A percentile compares a stretch with the other conserved stretches of the same genome.
Conservation (phyloP, 306 rosid genomes). For the Boehmeria nivea region DNA sequence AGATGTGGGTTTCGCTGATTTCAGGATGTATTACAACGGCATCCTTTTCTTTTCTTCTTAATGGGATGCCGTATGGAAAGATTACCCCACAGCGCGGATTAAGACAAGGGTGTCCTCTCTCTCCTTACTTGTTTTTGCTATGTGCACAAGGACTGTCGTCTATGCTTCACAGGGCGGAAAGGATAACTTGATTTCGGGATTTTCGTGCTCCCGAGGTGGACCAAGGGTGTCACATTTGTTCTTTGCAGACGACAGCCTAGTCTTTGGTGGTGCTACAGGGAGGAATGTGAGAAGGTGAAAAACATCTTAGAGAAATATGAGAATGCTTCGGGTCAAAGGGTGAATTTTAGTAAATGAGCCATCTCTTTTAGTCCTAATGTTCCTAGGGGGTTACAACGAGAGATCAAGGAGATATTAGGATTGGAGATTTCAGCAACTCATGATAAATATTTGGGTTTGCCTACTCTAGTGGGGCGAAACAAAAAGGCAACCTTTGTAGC, state of each 20-base stretch:
- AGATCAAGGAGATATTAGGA: background rate
- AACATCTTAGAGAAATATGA: background rate
- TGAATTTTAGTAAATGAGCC: background rate
- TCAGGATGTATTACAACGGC: background rate
- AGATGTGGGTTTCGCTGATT: background rate
- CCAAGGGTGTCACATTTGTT: background rate
- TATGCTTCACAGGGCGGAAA: background rate
- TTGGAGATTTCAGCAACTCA: background rate
- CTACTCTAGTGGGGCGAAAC: background rate
- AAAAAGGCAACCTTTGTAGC: background rate
- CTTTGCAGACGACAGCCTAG: background rate
- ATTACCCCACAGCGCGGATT: background rate
- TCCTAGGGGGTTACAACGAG: background rate
- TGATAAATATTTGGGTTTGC: background rate
- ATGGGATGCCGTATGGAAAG: background rate
- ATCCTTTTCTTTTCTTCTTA: background rate
- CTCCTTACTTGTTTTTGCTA: background rate
- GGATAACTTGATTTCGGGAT: too few relatives aligned
- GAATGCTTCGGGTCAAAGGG: background rate
- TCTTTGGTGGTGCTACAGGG: background rate
- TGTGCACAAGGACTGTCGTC: background rate
- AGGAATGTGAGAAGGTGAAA: background rate
- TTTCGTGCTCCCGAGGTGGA: background rate
- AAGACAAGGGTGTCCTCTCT: background rate
- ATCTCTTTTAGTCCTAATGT: background rate